Base-by-base conservation (phyloP, 2,329 filamentous ascomycete species). In the Trichoderma endophyticum region DNA sequence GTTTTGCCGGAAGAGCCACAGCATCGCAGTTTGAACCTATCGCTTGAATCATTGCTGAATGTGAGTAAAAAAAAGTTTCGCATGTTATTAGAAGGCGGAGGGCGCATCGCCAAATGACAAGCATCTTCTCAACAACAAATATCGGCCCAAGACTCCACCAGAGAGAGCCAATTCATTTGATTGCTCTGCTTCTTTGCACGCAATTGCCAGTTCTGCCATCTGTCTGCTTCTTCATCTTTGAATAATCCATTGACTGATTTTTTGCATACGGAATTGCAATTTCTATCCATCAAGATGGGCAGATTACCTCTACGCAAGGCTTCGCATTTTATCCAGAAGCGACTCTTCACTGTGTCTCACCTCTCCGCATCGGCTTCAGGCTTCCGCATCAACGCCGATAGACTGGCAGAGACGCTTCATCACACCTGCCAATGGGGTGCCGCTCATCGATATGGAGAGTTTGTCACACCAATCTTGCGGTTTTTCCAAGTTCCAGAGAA, bases 381-480 rank as follows among this genome's bases (percentile, higher is more conserved):
- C 7, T 72, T 78, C 30, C 75, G 76, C 65, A 79, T 80, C 72
- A 79, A 80, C 54, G 74, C 76, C 14, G 75, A 75, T 26, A 73
- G 78, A 51, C 76, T 80, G 1, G 71, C 76, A 36, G 76, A 79
- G 63, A 79, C 77, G 28, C 76, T 80, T 73, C 81, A 77, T 74
- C 75, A 75, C 73, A 82, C 73, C 18, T 77, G 77, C 76, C 78
- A 77, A 80, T 82, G 78, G 78, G 78, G 78, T 2, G 75, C 76
- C 2, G 77, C 78, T 18, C 74, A 79, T 66, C 73, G 75, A 32
- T 79, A 78, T 54, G 78, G 78, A 57, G 71, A 51, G 80, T 81
- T 12, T 76, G 81, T 43, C 6, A 4, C 15, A 1, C 5, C 18
- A 9, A 24, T 34, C 0, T 14, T 6, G 15, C 14, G 21, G 15